Base-by-base conservation (phyloP, 192 early-diverging fungal genomes). In the Coemansia sp. region DNA sequence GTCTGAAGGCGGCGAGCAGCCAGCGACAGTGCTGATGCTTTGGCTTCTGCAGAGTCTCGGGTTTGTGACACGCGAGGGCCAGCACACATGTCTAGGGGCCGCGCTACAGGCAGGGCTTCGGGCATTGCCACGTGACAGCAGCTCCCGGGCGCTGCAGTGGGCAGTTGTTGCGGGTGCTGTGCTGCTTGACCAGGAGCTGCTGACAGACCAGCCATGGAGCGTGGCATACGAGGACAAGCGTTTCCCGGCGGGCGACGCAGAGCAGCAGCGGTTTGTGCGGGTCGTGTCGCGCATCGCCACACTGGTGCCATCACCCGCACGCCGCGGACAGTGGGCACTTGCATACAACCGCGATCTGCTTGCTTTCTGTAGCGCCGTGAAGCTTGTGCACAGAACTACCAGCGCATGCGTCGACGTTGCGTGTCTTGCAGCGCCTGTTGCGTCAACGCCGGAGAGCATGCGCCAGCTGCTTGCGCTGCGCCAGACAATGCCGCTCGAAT, bases 351-450 rank as follows among this genome's bases (percentile, higher is more conserved):
- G 90, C 30, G 91, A 93, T 57, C 63, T 92, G 39, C 76, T 93
- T 29, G 87, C 84, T 14, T 92, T 92, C 76, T 87, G 85, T 75
- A 90, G 90, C 70, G 83, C 89, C 54, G 86, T 80, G n/a, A 87
- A 87, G 27, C 59, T 76, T 9, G 78, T 76, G 63, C 60, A 64
- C 11, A 81, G 70, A 70, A 42, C 74, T 4, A 59, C 62, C 5
- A 55, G 54, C 5, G 59, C 54, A 30, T 56, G 61, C 57, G 42
- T 70, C 19, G 78, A 81, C 29, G 23, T 63, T 2, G 72, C 73
- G 6, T 61, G 69, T 59, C 60, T 72, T 4, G 46, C 33, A 14
- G 31, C 55, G 10, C 46, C 22, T 6, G 39, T 54, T 29, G 9
- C 39, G 39, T 46, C 39, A 9, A 57, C 27, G 50, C 50, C 57